Conservation (phyloP, 192 early-diverging fungal species). For the Jimgerdemannia flammicorona region DNA sequence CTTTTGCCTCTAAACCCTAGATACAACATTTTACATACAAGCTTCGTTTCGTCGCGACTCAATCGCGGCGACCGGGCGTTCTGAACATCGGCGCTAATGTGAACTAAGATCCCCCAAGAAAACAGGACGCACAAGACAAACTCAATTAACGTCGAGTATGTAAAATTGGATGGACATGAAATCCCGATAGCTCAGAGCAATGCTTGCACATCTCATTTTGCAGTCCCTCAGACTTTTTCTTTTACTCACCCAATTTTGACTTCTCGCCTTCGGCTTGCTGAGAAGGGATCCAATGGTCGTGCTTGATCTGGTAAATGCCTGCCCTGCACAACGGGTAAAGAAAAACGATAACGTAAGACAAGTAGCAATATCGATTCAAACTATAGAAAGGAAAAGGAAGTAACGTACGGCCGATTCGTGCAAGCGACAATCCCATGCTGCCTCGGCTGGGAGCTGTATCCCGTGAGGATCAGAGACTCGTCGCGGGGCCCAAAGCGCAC, state of each 20-base stretch:
- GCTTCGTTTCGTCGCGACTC: constrained; percentile 37
- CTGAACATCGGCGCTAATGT: background rate
- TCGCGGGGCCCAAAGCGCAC: constrained; percentile 14
- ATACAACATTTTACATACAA: constrained; percentile 16
- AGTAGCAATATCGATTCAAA: too few species aligned
- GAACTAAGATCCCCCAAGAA: background rate
- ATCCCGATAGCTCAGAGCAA: too few species aligned
- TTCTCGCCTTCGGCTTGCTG: background rate
- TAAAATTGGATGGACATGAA: too few species aligned
- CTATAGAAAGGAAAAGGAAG: too few species aligned
- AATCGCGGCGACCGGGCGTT: constrained; percentile 62
- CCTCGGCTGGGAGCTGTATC: constrained; percentile 54
- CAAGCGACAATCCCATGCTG: constrained; percentile 63
- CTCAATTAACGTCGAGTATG: too few species aligned
- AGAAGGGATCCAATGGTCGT: constrained; percentile 30
- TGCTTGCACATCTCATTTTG: too few species aligned
- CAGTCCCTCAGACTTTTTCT: too few species aligned
- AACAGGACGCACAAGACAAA: too few species aligned
- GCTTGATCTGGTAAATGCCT: constrained; percentile 48
- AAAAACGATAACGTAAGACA: too few species aligned
- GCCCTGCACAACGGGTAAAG: too few species aligned
- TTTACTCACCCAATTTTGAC: background rate
- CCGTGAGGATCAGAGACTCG: constrained; percentile 59
- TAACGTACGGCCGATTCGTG: constrained; percentile 51
- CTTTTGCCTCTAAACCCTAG: too few species aligned